Evolutionary conservation across 1,139 yeast genomes (phyloP).

Genomic region (Candida tunisiensis): DNA sequence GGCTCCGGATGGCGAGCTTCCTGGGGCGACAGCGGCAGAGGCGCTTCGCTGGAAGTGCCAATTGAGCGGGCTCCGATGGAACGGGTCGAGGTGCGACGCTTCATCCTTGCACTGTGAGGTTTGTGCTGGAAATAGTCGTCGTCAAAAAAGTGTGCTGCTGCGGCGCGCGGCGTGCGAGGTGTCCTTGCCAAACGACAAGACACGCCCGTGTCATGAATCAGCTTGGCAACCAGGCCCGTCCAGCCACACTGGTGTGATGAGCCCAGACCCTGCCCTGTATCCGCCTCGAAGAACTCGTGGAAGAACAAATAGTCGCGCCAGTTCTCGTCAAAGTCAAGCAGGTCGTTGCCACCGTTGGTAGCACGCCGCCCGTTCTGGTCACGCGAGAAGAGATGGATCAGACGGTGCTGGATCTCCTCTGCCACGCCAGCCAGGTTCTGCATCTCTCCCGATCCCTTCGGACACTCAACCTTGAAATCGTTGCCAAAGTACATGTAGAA

Average conservation of each 20-base stretch:
- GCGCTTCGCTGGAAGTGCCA: too few species aligned
- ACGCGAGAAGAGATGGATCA: constrained; percentile 64
- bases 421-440: constrained; percentile 86
- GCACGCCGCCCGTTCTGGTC: constrained; percentile 63
- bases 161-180: constrained; percentile 16
- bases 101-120: constrained; percentile 4
- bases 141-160: constrained; percentile 23
- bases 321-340: constrained; percentile 50
- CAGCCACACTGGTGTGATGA: constrained; percentile 96
- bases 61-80: too few species aligned
- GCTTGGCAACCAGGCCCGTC: constrained; percentile 89
- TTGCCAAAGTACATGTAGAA: constrained; percentile 86
- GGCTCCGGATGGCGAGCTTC: too few species aligned
- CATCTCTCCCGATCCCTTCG: constrained; percentile 69
- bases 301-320: constrained; percentile 70
- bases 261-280: constrained; percentile 88
- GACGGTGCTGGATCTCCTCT: constrained; percentile 76
- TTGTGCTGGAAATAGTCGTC: too few species aligned
- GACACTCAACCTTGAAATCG: constrained; percentile 75
- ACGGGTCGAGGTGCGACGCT: background rate
- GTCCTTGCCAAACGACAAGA: constrained; percentile 21
- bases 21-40: too few species aligned
- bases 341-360: constrained; percentile 52
- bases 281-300: constrained; percentile 89
- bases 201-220: constrained; percentile 84